Base-by-base conservation (phyloP, 768 basidiomycete species). In the Chalciporus piperatus region DNA sequence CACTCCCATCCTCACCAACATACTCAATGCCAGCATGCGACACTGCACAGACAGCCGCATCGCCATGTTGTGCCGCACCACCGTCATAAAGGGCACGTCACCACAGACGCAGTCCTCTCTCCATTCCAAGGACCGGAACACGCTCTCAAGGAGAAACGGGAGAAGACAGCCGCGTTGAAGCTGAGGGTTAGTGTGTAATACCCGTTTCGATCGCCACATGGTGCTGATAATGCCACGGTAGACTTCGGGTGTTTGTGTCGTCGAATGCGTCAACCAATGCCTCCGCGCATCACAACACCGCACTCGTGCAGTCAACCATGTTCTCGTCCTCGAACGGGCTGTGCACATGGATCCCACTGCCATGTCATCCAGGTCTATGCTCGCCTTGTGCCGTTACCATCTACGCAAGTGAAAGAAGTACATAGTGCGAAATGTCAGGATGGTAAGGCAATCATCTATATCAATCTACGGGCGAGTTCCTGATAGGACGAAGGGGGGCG, bases 341-440 rank as follows among this genome's bases (percentile, higher is more conserved):
- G 96, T 59, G 75, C 76, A 0, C 96, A 98, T 63, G 75, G 91
- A 0, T 98, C 66, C 82, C 93, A 0, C 65, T 93, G 13, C 74
- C 76, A 14, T 98, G 96, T 62, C 96, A 98, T 67, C 96, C 97
- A 0, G 97, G 96, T 0, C 97, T 95, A 0, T 99, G 97, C 71
- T 94, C 95, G 0, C 93, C 93, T 0, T 99, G 97, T 63, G 81
- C 84, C 55, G 79, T 96, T 11, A 89, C 87, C 6, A 82, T 88
- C 0, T 78, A 81, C 37, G 70, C 17, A 72, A 77, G 2, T 98
- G 97, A 78, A 81, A 53, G 76, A 80, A 30, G 67, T 72, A 2
- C 63, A 44, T 23, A 65, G 56, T 4, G 61, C 64, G 0, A 65
- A 58, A 33, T 64, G 63, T 71, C 88, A 43, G 76, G 76, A 85